Base-by-base conservation (phyloP, 2,329 filamentous ascomycete species). In the Fusarium sp. region DNA sequence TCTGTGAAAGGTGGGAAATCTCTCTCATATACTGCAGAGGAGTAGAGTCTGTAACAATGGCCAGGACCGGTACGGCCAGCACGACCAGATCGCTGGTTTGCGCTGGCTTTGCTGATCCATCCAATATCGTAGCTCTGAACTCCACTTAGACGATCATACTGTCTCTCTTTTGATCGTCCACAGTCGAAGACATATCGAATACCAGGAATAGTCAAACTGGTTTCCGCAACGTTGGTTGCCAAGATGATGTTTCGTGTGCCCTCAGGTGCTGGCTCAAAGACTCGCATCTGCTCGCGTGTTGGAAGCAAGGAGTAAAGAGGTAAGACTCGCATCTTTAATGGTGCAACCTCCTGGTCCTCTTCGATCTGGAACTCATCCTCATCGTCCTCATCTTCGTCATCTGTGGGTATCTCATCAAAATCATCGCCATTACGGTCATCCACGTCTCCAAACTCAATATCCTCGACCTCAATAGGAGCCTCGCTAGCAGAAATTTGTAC, bases 101-200 rank as follows among this genome's bases (percentile, higher is more conserved):
- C 96, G 80, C 94, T 97, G 33, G 96, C 96, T 84, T 99, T 98
- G 85, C 95, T 98, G 80, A 98, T 97, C 94, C 96, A 99, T 44
- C 93, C 93, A 60, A 99, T 90, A 77, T 97, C 93, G 80, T 97
- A 99, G 79, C 93, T 97, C 81, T 99, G 96, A 2, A 99, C 96
- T 7, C 96, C 96, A 13, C 93, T 98, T 16, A 90, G 85, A n/a
- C 90, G 88, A 80, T 98, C 94, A 78, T 96, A 98, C 65, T 92
- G 93, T 71, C 96, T 92, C 81, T 98, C 95, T 82, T 99, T 99
- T 40, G 94, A 93, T 56, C 97, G 89, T 38, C 96, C 96, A 74
- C 94, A 95, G 81, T 98, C 96, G 71, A 99, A 98, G 13, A 99
- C 96, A 79, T 98, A 99, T 68, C 94, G 91, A 69, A 97, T 95